A percentile compares a stretch with the other conserved stretches of the same genome.
Conservation (phyloP, 2,329 filamentous ascomycete genomes). For the Leptoxyphium fumago region DNA sequence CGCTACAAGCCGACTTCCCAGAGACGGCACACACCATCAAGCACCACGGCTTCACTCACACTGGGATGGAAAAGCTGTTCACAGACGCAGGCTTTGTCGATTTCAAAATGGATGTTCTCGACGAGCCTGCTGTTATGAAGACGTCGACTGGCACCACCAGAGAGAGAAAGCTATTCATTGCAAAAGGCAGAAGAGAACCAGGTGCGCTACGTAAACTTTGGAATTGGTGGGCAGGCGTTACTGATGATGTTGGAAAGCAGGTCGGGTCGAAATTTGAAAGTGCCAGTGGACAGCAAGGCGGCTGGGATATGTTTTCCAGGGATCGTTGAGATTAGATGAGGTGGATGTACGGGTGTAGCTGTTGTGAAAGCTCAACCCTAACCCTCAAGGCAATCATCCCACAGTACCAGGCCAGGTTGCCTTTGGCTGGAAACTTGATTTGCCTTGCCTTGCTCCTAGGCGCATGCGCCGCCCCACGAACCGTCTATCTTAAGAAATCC, state of each 20-base stretch:
- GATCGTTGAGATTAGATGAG: not conserved
- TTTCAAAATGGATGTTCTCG: constrained; percentile 17
- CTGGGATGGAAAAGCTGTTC: constrained; percentile 15
- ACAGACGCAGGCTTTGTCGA: constrained; percentile 14
- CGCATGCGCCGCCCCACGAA: too few species aligned
- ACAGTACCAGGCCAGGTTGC: too few species aligned
- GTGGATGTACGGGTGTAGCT: not conserved
- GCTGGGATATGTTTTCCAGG: not conserved
- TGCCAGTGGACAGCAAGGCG: not conserved
- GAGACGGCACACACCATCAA: constrained; percentile 20
- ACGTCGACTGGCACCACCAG: constrained; percentile 2
- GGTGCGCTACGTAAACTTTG: constrained; percentile 8
- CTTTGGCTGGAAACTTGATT: too few species aligned
- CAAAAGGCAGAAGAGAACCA: constrained; percentile 13
- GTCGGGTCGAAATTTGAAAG: not conserved
- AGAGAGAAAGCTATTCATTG: constrained; percentile 18
- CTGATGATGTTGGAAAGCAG: constrained; percentile 4
- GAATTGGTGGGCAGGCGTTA: constrained; percentile 3
- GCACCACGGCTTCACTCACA: constrained; percentile 17
- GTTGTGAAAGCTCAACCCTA: not conserved
- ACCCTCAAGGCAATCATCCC: not conserved
- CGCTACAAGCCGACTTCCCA: constrained; percentile 4
- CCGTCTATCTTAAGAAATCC: too few species aligned
- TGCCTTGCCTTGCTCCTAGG: too few species aligned
- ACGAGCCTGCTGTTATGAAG: constrained; percentile 15